A percentile compares a stretch with the other conserved stretches of the same genome.
These are phyloP conservation scores for Geranium incanum DNA, from an alignment of 441 rosid species.

Conservation along the genomic window DNA sequence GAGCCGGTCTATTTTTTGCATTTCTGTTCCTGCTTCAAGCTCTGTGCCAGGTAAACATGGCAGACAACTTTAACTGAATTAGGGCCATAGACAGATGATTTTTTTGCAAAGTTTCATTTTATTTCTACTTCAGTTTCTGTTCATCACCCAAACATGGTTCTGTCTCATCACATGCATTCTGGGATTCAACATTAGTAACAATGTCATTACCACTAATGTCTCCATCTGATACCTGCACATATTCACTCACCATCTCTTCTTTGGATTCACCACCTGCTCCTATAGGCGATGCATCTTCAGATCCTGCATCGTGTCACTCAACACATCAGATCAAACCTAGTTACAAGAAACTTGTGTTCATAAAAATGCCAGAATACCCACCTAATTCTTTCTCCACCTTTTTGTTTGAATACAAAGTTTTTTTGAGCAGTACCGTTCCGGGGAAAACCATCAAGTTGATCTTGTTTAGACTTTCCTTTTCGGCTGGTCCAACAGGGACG, in stretches of 20 bases:
- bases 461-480: conserved; percentile 48
- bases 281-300: neutral
- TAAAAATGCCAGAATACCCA: conserved; percentile 16
- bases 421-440: conserved; percentile 64
- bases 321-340: neutral
- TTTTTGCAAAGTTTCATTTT: neutral
- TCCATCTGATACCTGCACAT: neutral
- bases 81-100: neutral
- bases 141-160: neutral
- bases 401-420: conserved; percentile 34
- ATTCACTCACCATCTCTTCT: neutral
- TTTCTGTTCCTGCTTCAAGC: neutral
- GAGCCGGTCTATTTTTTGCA: too few species aligned
- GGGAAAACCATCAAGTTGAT: conserved; percentile 88
- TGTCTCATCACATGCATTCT: neutral
- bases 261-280: neutral
- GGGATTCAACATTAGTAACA: neutral
- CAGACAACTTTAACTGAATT: neutral
- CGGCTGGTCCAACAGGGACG: conserved; percentile 41
- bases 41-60: neutral
- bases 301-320: neutral
- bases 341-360: neutral
- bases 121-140: conserved; percentile 7
- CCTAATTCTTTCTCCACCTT: conserved; percentile 34
- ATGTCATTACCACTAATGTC: neutral